These are phyloP conservation scores for Chimonanthus praecox DNA, from an alignment of 164 flowering plant genomes.

Conservation along the genomic window DNA sequence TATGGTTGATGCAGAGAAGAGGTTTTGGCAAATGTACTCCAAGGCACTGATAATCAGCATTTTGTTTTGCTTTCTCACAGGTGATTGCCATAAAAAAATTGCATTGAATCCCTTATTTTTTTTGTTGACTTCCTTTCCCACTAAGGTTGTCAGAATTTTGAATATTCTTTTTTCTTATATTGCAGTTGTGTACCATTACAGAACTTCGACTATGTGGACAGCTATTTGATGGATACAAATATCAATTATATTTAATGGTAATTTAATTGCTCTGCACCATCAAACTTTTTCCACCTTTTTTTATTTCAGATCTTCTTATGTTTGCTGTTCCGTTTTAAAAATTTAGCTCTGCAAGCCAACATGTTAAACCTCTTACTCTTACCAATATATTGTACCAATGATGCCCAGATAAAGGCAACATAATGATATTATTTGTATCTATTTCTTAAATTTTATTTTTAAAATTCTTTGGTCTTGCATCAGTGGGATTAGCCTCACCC, in stretches of 20 bases:
- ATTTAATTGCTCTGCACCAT: constrained; percentile 5
- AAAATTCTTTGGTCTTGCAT: too few relatives aligned
- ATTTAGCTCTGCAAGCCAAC: too few relatives aligned
- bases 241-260: constrained; percentile 89
- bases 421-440: too few relatives aligned
- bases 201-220: constrained; percentile 73
- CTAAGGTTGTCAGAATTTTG: constrained; percentile 6
- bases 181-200: constrained; percentile 93
- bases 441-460: too few relatives aligned
- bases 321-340: too few relatives aligned
- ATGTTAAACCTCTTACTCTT: too few relatives aligned
- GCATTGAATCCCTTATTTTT: neutral
- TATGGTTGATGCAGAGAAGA: constrained; percentile 91
- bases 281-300: neutral
- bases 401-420: too few relatives aligned
- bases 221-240: constrained; percentile 84
- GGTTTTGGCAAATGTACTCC: constrained; percentile 77
- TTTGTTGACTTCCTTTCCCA: neutral
- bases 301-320: neutral
- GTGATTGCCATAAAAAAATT: constrained; percentile 22
- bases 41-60: constrained; percentile 75
- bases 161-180: constrained; percentile 3
- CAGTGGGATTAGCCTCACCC: too few relatives aligned
- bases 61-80: constrained; percentile 95
- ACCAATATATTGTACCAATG: too few relatives aligned